These are phyloP conservation scores for Podospora conica DNA, from an alignment of 495 filamentous ascomycete genomes.

Conservation along the genomic window DNA sequence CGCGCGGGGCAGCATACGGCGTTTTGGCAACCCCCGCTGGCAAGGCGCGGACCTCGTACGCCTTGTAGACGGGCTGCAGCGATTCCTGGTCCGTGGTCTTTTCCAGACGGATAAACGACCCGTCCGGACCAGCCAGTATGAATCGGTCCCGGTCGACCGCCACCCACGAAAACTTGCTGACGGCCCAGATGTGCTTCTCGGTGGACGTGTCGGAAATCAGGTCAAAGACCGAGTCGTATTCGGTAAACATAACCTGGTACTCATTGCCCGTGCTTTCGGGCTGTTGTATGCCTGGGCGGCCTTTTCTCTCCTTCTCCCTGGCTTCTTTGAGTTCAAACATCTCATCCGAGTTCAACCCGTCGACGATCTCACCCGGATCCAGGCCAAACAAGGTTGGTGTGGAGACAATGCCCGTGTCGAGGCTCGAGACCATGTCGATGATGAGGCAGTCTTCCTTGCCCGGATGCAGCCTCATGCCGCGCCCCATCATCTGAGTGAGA, in stretches of 20 bases:
- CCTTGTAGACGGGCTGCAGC: slow-evolving; percentile 23
- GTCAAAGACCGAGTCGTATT: slow-evolving; percentile 85
- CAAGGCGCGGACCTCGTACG: slow-evolving; percentile 35
- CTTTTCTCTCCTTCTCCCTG: slow-evolving; percentile 35
- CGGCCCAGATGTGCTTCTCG: slow-evolving; percentile 68
- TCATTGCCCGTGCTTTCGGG: slow-evolving; percentile 21
- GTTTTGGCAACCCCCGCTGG: slow-evolving; percentile 36
- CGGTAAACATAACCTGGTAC: slow-evolving; percentile 61
- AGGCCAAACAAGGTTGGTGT: slow-evolving; percentile 91
- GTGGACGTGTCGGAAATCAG: slow-evolving; percentile 74
- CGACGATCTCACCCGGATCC: slow-evolving; percentile 73
- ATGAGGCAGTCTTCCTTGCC: slow-evolving; percentile 88
- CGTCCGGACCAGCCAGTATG: slow-evolving; percentile 52
- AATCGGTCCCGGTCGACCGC: slow-evolving; percentile 58
- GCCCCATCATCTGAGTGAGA: slow-evolving; percentile 94
- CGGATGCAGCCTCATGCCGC: slow-evolving; percentile 75
- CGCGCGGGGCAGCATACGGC: slow-evolving; percentile 58
- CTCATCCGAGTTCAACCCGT: slow-evolving; percentile 50
- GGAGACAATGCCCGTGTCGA: slow-evolving; percentile 76
- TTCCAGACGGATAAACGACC: slow-evolving; percentile 60
- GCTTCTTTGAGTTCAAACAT: slow-evolving; percentile 49
- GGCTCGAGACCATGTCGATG: slow-evolving; percentile 88
- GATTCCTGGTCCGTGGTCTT: slow-evolving; percentile 22
- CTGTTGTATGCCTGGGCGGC: slow-evolving; percentile 26
- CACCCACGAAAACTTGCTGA: slow-evolving; percentile 78